Evolutionary conservation across 371 early-diverging fungal genomes (phyloP).

Genomic region (Parasitella parasitica): DNA sequence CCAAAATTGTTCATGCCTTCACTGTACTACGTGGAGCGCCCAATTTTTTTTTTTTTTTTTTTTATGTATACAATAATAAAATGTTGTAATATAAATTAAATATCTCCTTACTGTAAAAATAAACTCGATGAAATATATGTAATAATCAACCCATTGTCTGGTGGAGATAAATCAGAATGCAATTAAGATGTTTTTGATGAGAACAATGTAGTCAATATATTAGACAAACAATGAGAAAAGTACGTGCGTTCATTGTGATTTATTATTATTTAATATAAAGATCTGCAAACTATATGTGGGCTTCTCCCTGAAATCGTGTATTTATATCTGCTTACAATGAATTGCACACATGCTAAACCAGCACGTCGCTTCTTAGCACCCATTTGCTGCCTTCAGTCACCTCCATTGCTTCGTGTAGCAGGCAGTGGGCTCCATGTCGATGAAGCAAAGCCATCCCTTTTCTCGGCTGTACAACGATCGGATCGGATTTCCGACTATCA

Average conservation of each 20-base stretch:
- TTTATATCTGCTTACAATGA: neutral
- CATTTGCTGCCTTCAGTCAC: slow-evolving; percentile 70
- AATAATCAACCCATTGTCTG: neutral
- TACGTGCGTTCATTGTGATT: slow-evolving; percentile 1
- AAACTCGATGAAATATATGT: too few species aligned
- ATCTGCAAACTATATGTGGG: neutral
- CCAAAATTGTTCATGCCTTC: slow-evolving; percentile 15
- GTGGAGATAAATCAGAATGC: neutral
- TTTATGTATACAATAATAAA: neutral
- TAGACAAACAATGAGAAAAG: neutral
- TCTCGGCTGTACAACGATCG: slow-evolving; percentile 57
- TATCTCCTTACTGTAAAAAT: neutral
- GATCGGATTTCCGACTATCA: slow-evolving; percentile 15
- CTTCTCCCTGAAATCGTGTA: too few species aligned
- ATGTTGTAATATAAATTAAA: neutral
- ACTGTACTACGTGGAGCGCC: neutral
- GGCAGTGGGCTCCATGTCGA: slow-evolving; percentile 73
- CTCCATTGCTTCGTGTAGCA: slow-evolving; percentile 72
- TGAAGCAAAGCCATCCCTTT: slow-evolving; percentile 71
- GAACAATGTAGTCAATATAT: too few species aligned
- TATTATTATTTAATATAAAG: neutral
- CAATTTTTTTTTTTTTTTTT: neutral
- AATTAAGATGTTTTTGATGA: neutral
- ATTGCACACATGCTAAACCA: slow-evolving; percentile 11
- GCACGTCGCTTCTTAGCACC: slow-evolving; percentile 71